Evolutionary conservation across 2,329 filamentous ascomycete species (phyloP).

Genomic region (Lecanicillium sp.): DNA sequence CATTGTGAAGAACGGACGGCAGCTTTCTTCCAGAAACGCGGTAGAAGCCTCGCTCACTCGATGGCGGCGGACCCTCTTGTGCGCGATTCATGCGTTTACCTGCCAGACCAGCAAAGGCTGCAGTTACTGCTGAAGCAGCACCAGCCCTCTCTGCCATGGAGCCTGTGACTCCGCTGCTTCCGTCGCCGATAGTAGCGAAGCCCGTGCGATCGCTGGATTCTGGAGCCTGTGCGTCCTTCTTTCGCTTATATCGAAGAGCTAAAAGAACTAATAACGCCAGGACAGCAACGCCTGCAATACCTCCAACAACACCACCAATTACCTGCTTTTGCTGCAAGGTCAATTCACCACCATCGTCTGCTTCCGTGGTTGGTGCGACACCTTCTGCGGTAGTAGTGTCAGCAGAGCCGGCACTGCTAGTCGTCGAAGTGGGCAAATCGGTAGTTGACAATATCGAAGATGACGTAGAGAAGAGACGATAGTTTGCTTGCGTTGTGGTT

Average conservation of each 20-base stretch:
- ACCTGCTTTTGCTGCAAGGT: conserved; percentile 30
- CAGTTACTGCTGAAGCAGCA: conserved; percentile 31
- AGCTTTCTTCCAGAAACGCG: conserved; percentile 58
- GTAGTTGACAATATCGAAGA: neutral
- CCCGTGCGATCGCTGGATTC: conserved; percentile 17
- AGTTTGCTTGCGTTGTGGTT: conserved; percentile 3
- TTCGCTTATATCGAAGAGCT: conserved; percentile 48
- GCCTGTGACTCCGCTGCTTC: conserved; percentile 12
- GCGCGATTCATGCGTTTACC: conserved; percentile 24
- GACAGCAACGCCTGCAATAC: conserved; percentile 50
- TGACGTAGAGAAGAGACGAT: neutral
- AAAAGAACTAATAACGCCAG: conserved; percentile 45
- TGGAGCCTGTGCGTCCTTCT: conserved; percentile 22
- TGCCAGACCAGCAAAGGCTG: conserved; percentile 38
- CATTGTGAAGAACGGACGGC: conserved; percentile 51
- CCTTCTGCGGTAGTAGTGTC: no score
- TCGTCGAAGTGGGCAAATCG: neutral
- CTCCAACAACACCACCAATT: conserved; percentile 49
- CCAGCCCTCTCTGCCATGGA: conserved; percentile 38
- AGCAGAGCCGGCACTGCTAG: neutral
- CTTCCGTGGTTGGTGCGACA: no score
- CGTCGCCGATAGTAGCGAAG: conserved; percentile 14
- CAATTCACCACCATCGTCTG: conserved; percentile 15
- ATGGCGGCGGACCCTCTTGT: conserved; percentile 21
- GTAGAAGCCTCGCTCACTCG: conserved; percentile 51